A percentile compares a stretch with the other conserved stretches of the same genome.
Evolutionary conservation across 116 monocot species (phyloP).

Genomic region (Zostera marina): DNA sequence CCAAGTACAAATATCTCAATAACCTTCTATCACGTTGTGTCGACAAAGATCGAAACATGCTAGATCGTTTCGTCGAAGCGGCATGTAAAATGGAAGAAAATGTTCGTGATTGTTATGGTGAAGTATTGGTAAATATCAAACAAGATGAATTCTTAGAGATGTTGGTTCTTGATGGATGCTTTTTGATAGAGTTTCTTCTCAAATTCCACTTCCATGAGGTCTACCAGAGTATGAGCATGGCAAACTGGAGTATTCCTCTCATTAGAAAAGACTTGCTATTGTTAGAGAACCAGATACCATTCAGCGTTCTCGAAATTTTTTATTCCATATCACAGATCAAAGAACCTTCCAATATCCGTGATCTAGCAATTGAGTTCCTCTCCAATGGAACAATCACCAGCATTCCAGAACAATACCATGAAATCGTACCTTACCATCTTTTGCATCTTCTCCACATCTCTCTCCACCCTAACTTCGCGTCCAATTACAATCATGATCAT

Average conservation of each 20-base stretch:
- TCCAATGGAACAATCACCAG: background rate
- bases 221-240: background rate
- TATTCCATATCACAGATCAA: background rate
- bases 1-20: conserved; percentile 13
- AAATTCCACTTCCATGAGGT: background rate
- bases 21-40: conserved; percentile 3
- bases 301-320: conserved; percentile 9
- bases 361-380: background rate
- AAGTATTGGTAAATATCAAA: background rate
- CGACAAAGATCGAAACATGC: background rate
- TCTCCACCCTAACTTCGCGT: background rate
- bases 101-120: conserved; percentile 8
- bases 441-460: conserved; percentile 6
- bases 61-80: background rate
- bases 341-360: background rate
- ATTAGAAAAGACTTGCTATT: conserved; percentile 17
- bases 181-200: conserved; percentile 16
- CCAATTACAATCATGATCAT: background rate
- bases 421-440: conserved; percentile 3
- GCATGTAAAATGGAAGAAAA: background rate
- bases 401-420: background rate
- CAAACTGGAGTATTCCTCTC: conserved; percentile 1
- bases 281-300: conserved; percentile 37
- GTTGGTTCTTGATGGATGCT: conserved; percentile 32
- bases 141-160: conserved; percentile 14